Evolutionary conservation across 345 rosid species (phyloP).

Genomic region (Mangifera indica): DNA sequence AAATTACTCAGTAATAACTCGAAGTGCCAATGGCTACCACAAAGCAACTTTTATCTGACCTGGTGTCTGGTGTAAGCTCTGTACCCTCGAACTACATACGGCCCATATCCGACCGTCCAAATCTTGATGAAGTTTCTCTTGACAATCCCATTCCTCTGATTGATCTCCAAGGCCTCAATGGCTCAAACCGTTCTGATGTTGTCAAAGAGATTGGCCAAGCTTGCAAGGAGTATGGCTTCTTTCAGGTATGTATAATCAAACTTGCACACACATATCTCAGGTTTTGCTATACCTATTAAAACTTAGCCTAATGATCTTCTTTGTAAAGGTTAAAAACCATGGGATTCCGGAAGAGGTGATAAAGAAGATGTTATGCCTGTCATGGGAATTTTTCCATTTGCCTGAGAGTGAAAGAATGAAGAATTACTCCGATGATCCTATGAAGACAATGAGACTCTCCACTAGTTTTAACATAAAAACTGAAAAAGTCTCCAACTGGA

Average conservation of each 20-base stretch:
- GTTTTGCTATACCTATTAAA: too few relatives aligned
- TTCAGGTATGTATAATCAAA: slow-evolving; percentile 23
- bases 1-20: background rate
- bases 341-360: slow-evolving; percentile 27
- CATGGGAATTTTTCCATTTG: slow-evolving; percentile 33
- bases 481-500: slow-evolving; percentile 39
- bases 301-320: background rate
- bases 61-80: slow-evolving; percentile 6
- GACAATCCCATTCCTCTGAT: slow-evolving; percentile 31
- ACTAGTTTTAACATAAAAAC: slow-evolving; percentile 44
- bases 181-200: slow-evolving; percentile 21
- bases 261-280: background rate
- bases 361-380: slow-evolving; percentile 18
- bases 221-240: slow-evolving; percentile 38
- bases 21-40: slow-evolving; percentile 16
- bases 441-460: slow-evolving; percentile 34
- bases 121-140: slow-evolving; percentile 18
- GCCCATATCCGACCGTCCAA: slow-evolving; percentile 37
- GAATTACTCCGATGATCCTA: slow-evolving; percentile 37
- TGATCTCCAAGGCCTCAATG: slow-evolving; percentile 30
- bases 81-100: slow-evolving; percentile 32
- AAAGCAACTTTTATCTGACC: slow-evolving; percentile 25
- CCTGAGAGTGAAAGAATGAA: slow-evolving; percentile 42
- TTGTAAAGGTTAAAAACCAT: slow-evolving; percentile 37
- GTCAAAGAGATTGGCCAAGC: slow-evolving; percentile 30